Evolutionary conservation across 2,329 filamentous ascomycete genomes (phyloP).

Genomic region (Trichoderma cornu-damae): DNA sequence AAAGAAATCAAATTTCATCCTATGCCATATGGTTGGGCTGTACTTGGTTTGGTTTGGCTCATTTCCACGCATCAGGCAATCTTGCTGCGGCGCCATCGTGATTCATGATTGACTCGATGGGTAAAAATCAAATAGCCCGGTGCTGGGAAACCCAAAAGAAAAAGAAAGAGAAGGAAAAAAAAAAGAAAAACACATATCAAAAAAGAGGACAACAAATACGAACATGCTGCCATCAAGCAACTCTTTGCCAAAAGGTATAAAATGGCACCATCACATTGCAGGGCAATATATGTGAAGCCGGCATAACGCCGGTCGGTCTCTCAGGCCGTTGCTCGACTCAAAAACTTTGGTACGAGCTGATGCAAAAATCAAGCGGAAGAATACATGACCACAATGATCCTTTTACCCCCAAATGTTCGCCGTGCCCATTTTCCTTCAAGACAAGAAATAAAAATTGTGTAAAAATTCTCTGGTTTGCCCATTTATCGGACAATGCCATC

Average conservation of each 20-base stretch:
- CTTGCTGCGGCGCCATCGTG: too few species aligned
- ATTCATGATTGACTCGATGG: too few species aligned
- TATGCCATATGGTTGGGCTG: too few species aligned
- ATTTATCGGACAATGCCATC: constrained; percentile 98
- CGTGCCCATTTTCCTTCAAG: constrained; percentile 38
- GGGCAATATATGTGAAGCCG: constrained; percentile 50
- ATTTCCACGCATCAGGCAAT: too few species aligned
- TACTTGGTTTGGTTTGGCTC: too few species aligned
- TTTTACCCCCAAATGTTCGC: constrained; percentile 35
- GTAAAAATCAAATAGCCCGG: too few species aligned
- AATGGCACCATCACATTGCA: constrained; percentile 34
- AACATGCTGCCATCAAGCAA: not conserved
- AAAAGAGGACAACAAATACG: not conserved
- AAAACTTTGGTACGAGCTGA: constrained; percentile 49
- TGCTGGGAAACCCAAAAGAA: too few species aligned
- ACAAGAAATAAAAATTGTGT: constrained; percentile 29
- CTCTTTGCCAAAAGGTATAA: constrained; percentile 5
- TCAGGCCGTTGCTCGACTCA: constrained; percentile 62
- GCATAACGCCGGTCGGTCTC: constrained; percentile 67
- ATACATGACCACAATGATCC: constrained; percentile 37
- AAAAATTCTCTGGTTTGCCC: constrained; percentile 21
- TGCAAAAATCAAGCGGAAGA: constrained; percentile 42
- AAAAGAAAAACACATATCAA: not conserved
- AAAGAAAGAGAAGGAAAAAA: too few species aligned
- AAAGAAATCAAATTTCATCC: too few species aligned